These are phyloP conservation scores for Cercophora scortea DNA, from an alignment of 495 filamentous ascomycete genomes.

Conservation along the genomic window DNA sequence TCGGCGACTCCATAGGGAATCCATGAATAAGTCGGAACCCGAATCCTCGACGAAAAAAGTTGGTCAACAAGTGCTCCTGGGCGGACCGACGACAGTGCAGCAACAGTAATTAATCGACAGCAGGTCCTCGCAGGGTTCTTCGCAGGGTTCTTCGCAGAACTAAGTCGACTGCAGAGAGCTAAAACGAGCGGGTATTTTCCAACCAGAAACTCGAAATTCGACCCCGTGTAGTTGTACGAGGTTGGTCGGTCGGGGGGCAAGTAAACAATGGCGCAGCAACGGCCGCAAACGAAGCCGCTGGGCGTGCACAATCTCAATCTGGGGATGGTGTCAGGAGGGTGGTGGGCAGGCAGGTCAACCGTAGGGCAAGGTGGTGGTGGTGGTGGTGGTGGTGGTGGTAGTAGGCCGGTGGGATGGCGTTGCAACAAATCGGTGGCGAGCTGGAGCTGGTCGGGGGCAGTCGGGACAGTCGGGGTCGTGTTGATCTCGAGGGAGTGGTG, in stretches of 20 bases:
- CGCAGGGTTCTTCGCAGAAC: not conserved
- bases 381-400: not conserved
- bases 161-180: not conserved
- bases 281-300: not conserved
- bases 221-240: no score
- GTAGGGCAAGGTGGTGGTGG: not conserved
- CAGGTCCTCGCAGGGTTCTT: not conserved
- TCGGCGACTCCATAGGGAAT: constrained; percentile 78
- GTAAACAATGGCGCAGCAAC: not conserved
- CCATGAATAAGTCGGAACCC: constrained; percentile 30
- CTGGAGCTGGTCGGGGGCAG: not conserved
- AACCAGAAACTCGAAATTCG: no score
- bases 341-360: no score
- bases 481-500: constrained; percentile 3
- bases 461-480: constrained; percentile 2
- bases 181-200: not conserved
- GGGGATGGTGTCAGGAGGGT: not conserved
- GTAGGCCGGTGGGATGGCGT: constrained; percentile 7
- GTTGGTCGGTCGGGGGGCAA: not conserved
- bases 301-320: not conserved
- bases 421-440: constrained; percentile 1
- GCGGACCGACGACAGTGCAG: not conserved
- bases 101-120: not conserved
- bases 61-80: not conserved
- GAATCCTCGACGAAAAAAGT: constrained; percentile 16